phyloP scores from a whole-genome alignment of 768 basidiomycete species.

The Russula griseocarnosa region DNA sequence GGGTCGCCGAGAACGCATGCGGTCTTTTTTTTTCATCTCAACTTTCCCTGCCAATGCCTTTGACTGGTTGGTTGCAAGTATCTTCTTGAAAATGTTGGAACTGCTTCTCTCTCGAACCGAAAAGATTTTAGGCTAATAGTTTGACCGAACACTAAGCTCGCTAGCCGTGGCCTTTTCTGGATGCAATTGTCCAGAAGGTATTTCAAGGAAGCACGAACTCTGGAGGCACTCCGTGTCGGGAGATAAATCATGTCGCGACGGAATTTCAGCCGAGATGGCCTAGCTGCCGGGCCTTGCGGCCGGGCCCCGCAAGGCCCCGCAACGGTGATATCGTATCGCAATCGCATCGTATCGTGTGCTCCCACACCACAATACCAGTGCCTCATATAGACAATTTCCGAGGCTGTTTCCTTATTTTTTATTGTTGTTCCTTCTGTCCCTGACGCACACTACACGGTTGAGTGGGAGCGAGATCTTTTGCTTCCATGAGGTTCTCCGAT shows the following conservation, averaged over 20 bases:
- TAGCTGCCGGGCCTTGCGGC: slow-evolving; percentile 7
- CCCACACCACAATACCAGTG: not conserved
- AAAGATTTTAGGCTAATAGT: not conserved
- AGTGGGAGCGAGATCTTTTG: not conserved
- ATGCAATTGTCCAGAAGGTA: slow-evolving; percentile 8
- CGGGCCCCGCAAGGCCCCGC: not conserved
- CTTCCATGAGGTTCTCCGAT: slow-evolving; percentile 19
- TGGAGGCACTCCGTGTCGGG: not conserved
- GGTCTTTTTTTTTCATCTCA: slow-evolving; percentile 4
- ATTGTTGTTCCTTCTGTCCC: slow-evolving; percentile 3
- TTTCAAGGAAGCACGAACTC: not conserved
- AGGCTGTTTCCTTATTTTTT: not conserved
- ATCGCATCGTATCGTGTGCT: not conserved
- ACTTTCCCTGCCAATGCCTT: not conserved
- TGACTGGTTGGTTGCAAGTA: not conserved
- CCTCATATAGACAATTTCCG: not conserved
- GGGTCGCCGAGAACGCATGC: not conserved
- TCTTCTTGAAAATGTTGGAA: not conserved
- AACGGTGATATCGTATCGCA: not conserved
- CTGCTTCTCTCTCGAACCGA: slow-evolving; percentile 6
- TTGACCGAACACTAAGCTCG: not conserved
- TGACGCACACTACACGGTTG: not conserved
- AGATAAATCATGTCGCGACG: slow-evolving; percentile 14
- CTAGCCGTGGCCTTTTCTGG: slow-evolving; percentile 1
- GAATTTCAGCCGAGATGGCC: slow-evolving; percentile 7